Evolutionary conservation across 129 eudicot genomes (phyloP).

Genomic region (Saussurea involucrata): DNA sequence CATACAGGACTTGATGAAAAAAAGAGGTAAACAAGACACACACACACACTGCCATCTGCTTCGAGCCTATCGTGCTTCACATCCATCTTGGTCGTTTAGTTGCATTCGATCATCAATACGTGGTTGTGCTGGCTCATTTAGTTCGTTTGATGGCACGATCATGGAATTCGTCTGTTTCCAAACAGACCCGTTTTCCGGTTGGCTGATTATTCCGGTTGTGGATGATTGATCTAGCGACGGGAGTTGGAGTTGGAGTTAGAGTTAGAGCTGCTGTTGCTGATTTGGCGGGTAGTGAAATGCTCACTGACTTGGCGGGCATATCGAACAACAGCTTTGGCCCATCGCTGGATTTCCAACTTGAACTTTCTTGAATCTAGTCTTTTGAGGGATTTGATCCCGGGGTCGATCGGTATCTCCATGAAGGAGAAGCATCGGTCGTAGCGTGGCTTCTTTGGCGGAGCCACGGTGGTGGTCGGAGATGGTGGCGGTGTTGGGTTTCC

Average conservation of each 20-base stretch:
- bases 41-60: too few relatives aligned
- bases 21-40: too few relatives aligned
- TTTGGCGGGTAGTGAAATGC: constrained; percentile 46
- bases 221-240: constrained; percentile 23
- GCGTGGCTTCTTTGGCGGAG: constrained; percentile 34
- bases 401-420: constrained; percentile 57
- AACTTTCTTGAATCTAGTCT: constrained; percentile 63
- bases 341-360: constrained; percentile 54
- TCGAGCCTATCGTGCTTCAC: not conserved
- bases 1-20: too few relatives aligned
- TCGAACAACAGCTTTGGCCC: constrained; percentile 73
- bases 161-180: not conserved
- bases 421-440: constrained; percentile 48
- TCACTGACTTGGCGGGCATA: constrained; percentile 73
- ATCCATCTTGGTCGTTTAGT: not conserved
- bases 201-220: not conserved
- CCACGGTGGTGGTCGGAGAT: constrained; percentile 1
- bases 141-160: not conserved
- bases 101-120: not conserved
- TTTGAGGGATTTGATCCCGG: constrained; percentile 45
- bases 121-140: not conserved
- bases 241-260: constrained; percentile 15
- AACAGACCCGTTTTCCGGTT: not conserved
- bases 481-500: constrained; percentile 11
- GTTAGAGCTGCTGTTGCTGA: constrained; percentile 44